These are phyloP conservation scores for Pueraria montana DNA, from an alignment of 306 rosid genomes.

Conservation along the genomic window DNA sequence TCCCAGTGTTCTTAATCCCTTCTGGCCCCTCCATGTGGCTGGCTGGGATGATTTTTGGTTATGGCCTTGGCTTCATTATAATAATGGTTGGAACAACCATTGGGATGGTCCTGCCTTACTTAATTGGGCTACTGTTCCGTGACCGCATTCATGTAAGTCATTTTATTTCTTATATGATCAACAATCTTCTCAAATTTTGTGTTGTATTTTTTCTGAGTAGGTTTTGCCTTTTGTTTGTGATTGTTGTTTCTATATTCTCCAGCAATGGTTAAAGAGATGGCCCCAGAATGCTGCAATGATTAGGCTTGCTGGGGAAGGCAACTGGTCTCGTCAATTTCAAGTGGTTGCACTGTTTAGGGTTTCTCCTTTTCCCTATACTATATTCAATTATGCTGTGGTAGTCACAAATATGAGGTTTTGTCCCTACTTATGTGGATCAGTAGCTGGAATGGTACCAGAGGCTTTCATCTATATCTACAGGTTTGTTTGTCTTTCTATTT, in stretches of 20 bases:
- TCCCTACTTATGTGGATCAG: conserved; percentile 94
- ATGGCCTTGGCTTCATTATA: conserved; percentile 88
- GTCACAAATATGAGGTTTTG: conserved; percentile 92
- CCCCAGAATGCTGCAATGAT: conserved; percentile 89
- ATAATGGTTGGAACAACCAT: conserved; percentile 97
- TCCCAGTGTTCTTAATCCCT: conserved; percentile 88
- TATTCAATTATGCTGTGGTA: conserved; percentile 94
- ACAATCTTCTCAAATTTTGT: neutral
- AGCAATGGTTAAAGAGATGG: conserved; percentile 97
- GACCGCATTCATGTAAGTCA: conserved; percentile 87
- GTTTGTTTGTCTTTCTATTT: conserved; percentile 51
- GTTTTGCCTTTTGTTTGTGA: conserved; percentile 15
- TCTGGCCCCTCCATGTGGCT: conserved; percentile 99
- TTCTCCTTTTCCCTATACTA: conserved; percentile 98
- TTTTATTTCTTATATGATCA: conserved; percentile 10
- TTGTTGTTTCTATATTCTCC: conserved; percentile 47
- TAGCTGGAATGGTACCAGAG: conserved; percentile 97
- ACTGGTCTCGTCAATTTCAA: conserved; percentile 87
- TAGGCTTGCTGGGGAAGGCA: conserved; percentile 95
- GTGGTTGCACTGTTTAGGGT: conserved; percentile 89
- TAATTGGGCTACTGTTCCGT: conserved; percentile 82
- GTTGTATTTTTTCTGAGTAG: neutral
- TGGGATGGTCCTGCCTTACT: conserved; percentile 97
- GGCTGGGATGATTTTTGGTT: conserved; percentile 99
- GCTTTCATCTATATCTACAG: conserved; percentile 96